Percentiles rank a stretch among this genome's conserved stretches.
Evolutionary conservation across 2,329 filamentous ascomycete genomes (phyloP).

Genomic region (Helotiales sp.): DNA sequence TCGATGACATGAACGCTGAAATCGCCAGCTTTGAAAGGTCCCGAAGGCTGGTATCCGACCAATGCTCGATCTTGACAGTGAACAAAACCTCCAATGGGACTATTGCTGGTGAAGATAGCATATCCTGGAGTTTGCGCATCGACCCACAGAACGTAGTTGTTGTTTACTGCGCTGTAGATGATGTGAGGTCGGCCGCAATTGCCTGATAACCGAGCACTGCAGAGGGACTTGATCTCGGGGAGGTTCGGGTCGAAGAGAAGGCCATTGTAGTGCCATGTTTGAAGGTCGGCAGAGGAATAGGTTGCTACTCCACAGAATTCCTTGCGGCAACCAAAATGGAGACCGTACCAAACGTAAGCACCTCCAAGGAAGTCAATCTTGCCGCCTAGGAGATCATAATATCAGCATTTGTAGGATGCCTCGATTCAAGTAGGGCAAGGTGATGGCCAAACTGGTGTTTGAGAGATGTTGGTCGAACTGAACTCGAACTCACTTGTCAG

Average conservation of each 20-base stretch:
- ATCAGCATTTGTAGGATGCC: background rate
- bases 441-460: too few species aligned
- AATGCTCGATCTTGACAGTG: constrained; percentile 22
- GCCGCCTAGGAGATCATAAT: constrained; percentile 23
- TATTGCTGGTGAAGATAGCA: constrained; percentile 28
- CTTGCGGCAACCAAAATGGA: constrained; percentile 28
- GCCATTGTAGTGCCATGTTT: constrained; percentile 33
- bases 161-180: constrained; percentile 27
- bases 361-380: constrained; percentile 37
- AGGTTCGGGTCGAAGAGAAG: constrained; percentile 32
- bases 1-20: constrained; percentile 32
- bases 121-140: constrained; percentile 30
- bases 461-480: background rate
- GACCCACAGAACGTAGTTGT: constrained; percentile 30
- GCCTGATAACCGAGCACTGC: constrained; percentile 16
- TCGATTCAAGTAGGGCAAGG: background rate
- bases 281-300: constrained; percentile 33
- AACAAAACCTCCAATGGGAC: constrained; percentile 27
- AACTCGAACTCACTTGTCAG: constrained; percentile 5
- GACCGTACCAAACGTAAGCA: constrained; percentile 35
- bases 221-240: constrained; percentile 26
- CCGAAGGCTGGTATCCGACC: constrained; percentile 27
- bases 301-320: constrained; percentile 35
- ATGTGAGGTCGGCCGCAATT: constrained; percentile 35
- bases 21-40: constrained; percentile 29